These are phyloP conservation scores for Picea glauca DNA, from an alignment of 75 land plant genomes.

Conservation along the genomic window DNA sequence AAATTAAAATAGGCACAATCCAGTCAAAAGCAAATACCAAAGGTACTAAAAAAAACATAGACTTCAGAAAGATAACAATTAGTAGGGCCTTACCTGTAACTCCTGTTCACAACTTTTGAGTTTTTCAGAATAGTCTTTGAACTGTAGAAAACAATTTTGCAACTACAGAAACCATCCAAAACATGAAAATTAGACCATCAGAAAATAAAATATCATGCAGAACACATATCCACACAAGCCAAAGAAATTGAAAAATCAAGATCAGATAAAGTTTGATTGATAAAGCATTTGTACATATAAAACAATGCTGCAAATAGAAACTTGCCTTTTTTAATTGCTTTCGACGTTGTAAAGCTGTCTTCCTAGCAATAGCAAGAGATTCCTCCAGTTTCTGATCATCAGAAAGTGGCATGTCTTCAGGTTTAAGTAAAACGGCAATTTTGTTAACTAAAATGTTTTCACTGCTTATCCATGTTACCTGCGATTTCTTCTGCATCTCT, in stretches of 20 bases:
- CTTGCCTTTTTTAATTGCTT: slow-evolving; percentile 36
- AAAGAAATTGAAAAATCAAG: not conserved
- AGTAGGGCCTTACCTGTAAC: slow-evolving; percentile 27
- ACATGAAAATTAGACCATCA: not conserved
- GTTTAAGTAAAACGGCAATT: not conserved
- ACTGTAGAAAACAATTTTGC: slow-evolving; percentile 41
- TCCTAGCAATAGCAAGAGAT: slow-evolving; percentile 34
- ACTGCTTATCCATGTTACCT: slow-evolving; percentile 18
- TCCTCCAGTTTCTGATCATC: slow-evolving; percentile 46
- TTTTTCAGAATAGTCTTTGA: slow-evolving; percentile 26
- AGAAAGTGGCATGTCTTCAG: not conserved
- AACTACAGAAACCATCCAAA: slow-evolving; percentile 29
- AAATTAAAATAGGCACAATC: not conserved
- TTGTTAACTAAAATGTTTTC: not conserved
- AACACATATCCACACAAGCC: not conserved
- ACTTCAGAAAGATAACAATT: not conserved
- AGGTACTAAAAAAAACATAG: not conserved
- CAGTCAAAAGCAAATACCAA: not conserved
- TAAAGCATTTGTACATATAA: not conserved
- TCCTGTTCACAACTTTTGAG: slow-evolving; percentile 48
- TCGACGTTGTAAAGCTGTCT: slow-evolving; percentile 23
- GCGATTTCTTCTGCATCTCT: slow-evolving; percentile 42
- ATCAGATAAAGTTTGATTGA: not conserved
- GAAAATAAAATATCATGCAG: not conserved
- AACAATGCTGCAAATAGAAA: not conserved